Conservation (phyloP, 2,329 filamentous ascomycete genomes). For the Phyllosticta citribraziliensis region DNA sequence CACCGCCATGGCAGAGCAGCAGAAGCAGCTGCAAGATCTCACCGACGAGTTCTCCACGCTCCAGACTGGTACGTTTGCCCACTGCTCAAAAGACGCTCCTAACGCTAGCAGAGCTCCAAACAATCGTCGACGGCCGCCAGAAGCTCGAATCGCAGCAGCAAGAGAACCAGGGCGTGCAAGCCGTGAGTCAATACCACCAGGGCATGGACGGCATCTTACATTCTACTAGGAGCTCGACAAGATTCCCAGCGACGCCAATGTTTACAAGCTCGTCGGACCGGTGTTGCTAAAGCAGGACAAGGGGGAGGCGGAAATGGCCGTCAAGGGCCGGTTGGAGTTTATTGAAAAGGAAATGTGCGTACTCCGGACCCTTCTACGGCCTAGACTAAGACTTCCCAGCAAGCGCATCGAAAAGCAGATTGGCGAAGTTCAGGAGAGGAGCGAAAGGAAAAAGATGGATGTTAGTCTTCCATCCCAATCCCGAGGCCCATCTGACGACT, state of each 20-base stretch:
- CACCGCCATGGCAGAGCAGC: constrained; percentile 40
- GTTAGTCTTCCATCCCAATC: constrained; percentile 31
- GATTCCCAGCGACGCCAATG: constrained; percentile 71
- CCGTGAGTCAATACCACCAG: constrained; percentile 38
- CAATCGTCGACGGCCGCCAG: constrained; percentile 67
- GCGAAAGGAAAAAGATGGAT: constrained; percentile 56
- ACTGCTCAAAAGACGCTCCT: neutral
- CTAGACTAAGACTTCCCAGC: constrained; percentile 29
- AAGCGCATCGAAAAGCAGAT: constrained; percentile 59
- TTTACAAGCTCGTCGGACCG: constrained; percentile 93
- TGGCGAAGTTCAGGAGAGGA: constrained; percentile 52
- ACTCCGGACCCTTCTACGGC: constrained; percentile 6
- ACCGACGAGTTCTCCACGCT: constrained; percentile 82
- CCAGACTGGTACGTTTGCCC: constrained; percentile 56
- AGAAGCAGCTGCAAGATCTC: constrained; percentile 69
- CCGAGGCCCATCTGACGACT: neutral
- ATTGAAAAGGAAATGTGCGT: constrained; percentile 87
- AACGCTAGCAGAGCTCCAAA: constrained; percentile 59
- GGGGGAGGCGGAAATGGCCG: constrained; percentile 77
- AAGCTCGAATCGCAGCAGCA: constrained; percentile 90
- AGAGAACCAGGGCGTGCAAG: constrained; percentile 81
- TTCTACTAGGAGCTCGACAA: constrained; percentile 64
- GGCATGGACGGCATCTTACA: neutral
- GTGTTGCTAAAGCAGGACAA: constrained; percentile 93
- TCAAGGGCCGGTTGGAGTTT: constrained; percentile 83